Percentiles rank a stretch among this genome's conserved stretches.
Conservation (phyloP, 306 rosid species). For the Fragaria vesca region DNA sequence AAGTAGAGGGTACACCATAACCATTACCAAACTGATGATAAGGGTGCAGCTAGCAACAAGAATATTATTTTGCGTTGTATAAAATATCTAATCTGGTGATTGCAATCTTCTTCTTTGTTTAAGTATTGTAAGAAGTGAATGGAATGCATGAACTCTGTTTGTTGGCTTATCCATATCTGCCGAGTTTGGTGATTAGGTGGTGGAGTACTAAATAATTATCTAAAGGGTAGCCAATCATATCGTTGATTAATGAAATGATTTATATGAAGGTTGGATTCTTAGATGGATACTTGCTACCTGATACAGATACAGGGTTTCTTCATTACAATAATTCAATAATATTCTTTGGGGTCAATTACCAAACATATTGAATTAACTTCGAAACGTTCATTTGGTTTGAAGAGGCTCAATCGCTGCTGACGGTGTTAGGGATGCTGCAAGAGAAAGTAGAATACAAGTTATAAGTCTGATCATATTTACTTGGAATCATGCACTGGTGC, state of each 20-base stretch:
- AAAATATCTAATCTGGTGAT: conserved; percentile 11
- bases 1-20: conserved; percentile 26
- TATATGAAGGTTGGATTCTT: conserved; percentile 6
- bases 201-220: conserved; percentile 2
- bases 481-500: not conserved
- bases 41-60: conserved; percentile 1
- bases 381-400: not conserved
- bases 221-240: conserved; percentile 2
- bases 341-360: not conserved
- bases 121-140: conserved; percentile 13
- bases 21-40: conserved; percentile 15
- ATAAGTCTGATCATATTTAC: too few relatives aligned
- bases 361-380: not conserved
- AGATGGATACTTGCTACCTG: not conserved
- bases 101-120: conserved; percentile 3
- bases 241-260: not conserved
- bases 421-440: not conserved
- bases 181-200: conserved; percentile 13
- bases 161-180: conserved; percentile 18
- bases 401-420: not conserved
- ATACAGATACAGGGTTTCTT: conserved; percentile 13
- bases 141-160: conserved; percentile 33
- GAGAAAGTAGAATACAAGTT: not conserved
- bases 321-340: conserved; percentile 1
- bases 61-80: not conserved